A percentile compares a stretch with the other conserved stretches of the same genome.
Evolutionary conservation across 345 rosid species (phyloP).

Genomic region (Nasturtium officinale): DNA sequence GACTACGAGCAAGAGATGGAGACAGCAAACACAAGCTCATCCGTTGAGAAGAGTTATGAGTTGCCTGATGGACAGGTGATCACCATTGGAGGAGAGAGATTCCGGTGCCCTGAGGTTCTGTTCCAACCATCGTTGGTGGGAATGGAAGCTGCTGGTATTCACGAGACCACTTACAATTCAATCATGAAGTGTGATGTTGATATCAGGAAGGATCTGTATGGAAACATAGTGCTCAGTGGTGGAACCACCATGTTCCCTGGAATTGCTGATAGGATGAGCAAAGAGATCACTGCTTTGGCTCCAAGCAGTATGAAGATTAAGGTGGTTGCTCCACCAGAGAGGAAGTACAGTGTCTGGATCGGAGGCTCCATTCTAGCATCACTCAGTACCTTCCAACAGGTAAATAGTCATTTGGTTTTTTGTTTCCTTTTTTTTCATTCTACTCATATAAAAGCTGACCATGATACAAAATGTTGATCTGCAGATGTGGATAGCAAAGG

Average conservation of each 20-base stretch:
- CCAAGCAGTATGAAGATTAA: constrained; percentile 47
- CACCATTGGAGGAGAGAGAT: constrained; percentile 48
- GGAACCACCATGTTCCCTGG: constrained; percentile 55
- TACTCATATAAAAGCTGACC: background rate
- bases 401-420: background rate
- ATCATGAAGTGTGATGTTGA: constrained; percentile 41
- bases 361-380: constrained; percentile 61
- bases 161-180: constrained; percentile 43
- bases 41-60: constrained; percentile 48
- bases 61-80: constrained; percentile 56
- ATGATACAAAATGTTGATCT: constrained; percentile 4
- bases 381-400: constrained; percentile 54
- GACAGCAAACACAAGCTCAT: constrained; percentile 43
- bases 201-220: constrained; percentile 38
- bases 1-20: constrained; percentile 51
- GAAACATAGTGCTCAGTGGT: constrained; percentile 51
- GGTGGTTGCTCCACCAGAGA: constrained; percentile 58
- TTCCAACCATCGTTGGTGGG: constrained; percentile 49
- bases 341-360: constrained; percentile 57
- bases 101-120: constrained; percentile 49
- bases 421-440: no score
- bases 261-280: constrained; percentile 50
- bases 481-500: constrained; percentile 62
- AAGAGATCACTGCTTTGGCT: constrained; percentile 51
- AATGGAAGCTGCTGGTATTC: constrained; percentile 52